Base-by-base conservation (phyloP, 2,329 filamentous ascomycete species). In the Trichophyton verrucosum region DNA sequence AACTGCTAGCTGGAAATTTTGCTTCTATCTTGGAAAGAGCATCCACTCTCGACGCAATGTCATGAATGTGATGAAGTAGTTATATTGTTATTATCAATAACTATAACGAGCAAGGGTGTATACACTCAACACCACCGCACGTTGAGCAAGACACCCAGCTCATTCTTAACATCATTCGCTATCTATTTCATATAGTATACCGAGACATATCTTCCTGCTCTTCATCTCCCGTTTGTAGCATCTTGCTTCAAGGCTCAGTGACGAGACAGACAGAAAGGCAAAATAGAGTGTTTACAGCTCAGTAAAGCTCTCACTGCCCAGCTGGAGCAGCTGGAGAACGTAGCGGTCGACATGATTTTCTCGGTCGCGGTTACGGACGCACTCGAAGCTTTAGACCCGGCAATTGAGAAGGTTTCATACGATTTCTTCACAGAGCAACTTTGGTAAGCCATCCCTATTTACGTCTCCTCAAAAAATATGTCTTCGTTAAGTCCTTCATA, bases 341-440 rank as follows among this genome's bases (percentile, higher is more conserved):
- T 53, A 24, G 58, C 58, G 1, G 58, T 60, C 3, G 46, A 60
- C 22, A 24, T 60, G 58, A 17, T 22, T 36, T 60, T 60, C 53
- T 38, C 58, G n/a, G 58, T 20, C 0, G 66, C 70, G 2, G 75
- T 81, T 20, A 59, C 71, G 57, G 63, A 66, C 46, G 62, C 70
- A 17, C 66, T 67, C n/a, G 57, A 63, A 22, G 33, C 60, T 5
- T n/a, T 61, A 1, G 47, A n/a, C n/a, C n/a, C n/a, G n/a, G n/a
- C n/a, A n/a, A n/a, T n/a, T n/a, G n/a, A n/a, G n/a, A n/a, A n/a
- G n/a, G n/a, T n/a, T n/a, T n/a, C n/a, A n/a, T n/a, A n/a, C n/a
- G n/a, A n/a, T n/a, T n/a, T n/a, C n/a, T n/a, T n/a, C n/a, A n/a
- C n/a, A n/a, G n/a, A n/a, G n/a, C n/a, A n/a, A n/a, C n/a, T n/a